A percentile compares a stretch with the other conserved stretches of the same genome.
Evolutionary conservation across 495 filamentous ascomycete genomes (phyloP).

Genomic region (Evansstolkia leycettana): DNA sequence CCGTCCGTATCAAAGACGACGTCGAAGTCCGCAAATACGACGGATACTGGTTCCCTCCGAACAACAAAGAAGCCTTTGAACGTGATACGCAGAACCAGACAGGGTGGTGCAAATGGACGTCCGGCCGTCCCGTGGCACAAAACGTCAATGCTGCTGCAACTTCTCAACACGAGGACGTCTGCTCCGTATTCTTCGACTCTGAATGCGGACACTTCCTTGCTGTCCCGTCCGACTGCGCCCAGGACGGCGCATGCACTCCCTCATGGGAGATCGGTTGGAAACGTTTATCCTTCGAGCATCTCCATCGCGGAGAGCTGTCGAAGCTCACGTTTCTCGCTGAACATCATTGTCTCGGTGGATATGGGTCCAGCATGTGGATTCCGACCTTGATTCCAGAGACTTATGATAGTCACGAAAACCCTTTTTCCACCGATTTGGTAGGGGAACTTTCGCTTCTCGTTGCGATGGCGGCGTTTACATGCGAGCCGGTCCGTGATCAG

Average conservation of each 20-base stretch:
- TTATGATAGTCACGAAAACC: slow-evolving; percentile 4
- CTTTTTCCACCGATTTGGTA: slow-evolving; percentile 3
- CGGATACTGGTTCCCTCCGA: neutral
- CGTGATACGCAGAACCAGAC: neutral
- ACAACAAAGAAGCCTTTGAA: neutral
- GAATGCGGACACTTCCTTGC: slow-evolving; percentile 1
- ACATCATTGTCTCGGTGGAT: neutral
- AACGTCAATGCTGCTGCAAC: too few species aligned
- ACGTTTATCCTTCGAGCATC: neutral
- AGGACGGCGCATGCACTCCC: too few species aligned
- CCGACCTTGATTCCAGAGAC: slow-evolving; percentile 6
- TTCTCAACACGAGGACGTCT: neutral
- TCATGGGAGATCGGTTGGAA: neutral
- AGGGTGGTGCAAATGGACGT: slow-evolving; percentile 1
- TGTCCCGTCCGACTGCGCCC: neutral
- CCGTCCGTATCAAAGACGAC: neutral
- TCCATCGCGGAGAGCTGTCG: neutral
- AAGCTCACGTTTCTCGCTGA: neutral
- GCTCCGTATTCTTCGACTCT: slow-evolving; percentile 1
- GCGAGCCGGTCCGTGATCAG: neutral
- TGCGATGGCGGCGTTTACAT: slow-evolving; percentile 11
- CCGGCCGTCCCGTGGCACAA: neutral
- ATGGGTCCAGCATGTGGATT: slow-evolving; percentile 3
- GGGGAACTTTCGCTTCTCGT: slow-evolving; percentile 10
- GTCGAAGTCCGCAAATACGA: neutral